A percentile compares a stretch with the other conserved stretches of the same genome.
These are phyloP conservation scores for Wickerhamiella alocasiicola DNA, from an alignment of 805 yeast species.

Conservation along the genomic window DNA sequence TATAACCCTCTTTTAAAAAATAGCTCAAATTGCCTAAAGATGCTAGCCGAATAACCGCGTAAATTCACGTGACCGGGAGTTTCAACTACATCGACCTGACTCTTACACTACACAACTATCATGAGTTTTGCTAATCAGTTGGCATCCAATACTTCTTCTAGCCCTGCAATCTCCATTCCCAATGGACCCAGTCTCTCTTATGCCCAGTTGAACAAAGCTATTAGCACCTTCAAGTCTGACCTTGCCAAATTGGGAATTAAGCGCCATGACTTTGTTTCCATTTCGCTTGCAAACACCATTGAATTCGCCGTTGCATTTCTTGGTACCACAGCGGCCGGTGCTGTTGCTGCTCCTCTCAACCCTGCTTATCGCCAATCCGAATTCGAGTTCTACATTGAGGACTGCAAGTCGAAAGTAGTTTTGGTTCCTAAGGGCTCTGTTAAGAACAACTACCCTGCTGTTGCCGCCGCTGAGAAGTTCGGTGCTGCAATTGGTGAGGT, in stretches of 20 bases:
- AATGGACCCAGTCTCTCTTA: constrained; percentile 37
- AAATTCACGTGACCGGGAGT: too few relatives aligned
- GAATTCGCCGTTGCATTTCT: constrained; percentile 47
- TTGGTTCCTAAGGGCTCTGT: constrained; percentile 45
- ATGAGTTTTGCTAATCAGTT: constrained; percentile 5
- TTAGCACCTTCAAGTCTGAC: constrained; percentile 33
- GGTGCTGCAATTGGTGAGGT: constrained; percentile 42
- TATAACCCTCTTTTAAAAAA: too few relatives aligned
- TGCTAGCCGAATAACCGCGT: too few relatives aligned
- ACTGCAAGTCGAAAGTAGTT: constrained; percentile 44
- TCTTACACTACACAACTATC: too few relatives aligned
- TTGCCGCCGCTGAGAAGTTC: constrained; percentile 39
- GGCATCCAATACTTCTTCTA: background rate
- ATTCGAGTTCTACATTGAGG: constrained; percentile 52
- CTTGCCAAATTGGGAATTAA: constrained; percentile 28
- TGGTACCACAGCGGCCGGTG: constrained; percentile 42
- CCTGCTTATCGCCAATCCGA: constrained; percentile 49
- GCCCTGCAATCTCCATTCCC: constrained; percentile 32
- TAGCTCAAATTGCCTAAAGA: too few relatives aligned
- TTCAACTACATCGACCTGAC: too few relatives aligned
- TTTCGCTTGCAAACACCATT: constrained; percentile 47
- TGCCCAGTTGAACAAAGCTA: constrained; percentile 28
- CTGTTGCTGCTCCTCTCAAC: constrained; percentile 59
- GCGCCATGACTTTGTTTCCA: constrained; percentile 40
- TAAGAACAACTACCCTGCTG: constrained; percentile 31